Evolutionary conservation across 2,329 filamentous ascomycete genomes (phyloP), one percentile per base, ranked within the genome.

Genomic region (Trichoderma asperellum): DNA sequence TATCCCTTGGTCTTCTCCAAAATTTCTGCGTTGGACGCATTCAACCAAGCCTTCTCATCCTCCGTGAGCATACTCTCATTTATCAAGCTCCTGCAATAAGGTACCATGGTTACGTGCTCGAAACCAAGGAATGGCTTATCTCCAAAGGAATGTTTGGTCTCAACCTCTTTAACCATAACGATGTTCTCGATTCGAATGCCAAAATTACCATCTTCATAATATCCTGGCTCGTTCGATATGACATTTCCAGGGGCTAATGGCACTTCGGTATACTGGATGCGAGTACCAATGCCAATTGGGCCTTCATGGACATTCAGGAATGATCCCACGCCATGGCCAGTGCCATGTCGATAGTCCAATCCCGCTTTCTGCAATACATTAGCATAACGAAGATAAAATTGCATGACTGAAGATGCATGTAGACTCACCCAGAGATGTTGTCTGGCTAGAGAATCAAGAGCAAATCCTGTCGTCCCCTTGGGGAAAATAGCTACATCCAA

Each of bases 221-320:
- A 99, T 35, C 96, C 96, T 1, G 96, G 96, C 80, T 99, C 94
- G 76, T 97, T 94, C 1, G 95, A 98, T 65, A 98, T 89, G 52
- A 99, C 95, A 75, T 99, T 97, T 56, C 96, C 96, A n/a, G 93
- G 86, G 0, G 93, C 88, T 35, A 99, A 85, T 0, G 96, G 87
- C 6, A 98, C 94, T 77, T 99, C 96, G 0, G 93, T 91, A 77
- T 95, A 97, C 75, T 96, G 92, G 49, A 96, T 89, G 56, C 96
- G 88, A 11, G 94, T 97, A 34, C 96, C 96, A 71, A 99, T 96
- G 24, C 96, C 96, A 71, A 99, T 97, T 1, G 96, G 96, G 0
- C 96, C 96, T 81, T 99, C 96, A 78, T 99, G 96, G 0, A 99
- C 96, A 74, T 99, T 99, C 76, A 99, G 83, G 80, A 91, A 99